Evolutionary conservation across 345 rosid genomes (phyloP).

Genomic region (Camelina neglecta): DNA sequence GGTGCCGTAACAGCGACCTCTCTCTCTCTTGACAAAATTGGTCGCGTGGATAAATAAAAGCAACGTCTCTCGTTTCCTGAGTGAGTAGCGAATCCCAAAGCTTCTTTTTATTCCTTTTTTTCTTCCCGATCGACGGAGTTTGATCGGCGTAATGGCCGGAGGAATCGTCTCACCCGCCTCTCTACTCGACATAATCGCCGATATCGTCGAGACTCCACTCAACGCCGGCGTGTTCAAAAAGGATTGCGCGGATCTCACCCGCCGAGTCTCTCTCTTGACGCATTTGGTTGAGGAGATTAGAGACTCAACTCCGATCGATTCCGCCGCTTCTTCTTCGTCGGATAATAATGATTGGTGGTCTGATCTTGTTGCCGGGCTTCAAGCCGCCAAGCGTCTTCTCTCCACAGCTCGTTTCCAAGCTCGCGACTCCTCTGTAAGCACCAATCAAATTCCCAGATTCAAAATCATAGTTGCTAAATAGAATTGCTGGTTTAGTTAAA

Average conservation of each 20-base stretch:
- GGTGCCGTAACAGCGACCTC: slow-evolving; percentile 44
- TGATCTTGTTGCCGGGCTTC: slow-evolving; percentile 63
- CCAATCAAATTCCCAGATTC: slow-evolving; percentile 27
- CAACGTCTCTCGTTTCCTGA: slow-evolving; percentile 34
- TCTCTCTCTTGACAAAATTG: slow-evolving; percentile 29
- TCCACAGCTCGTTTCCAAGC: slow-evolving; percentile 52
- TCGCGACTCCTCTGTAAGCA: slow-evolving; percentile 62
- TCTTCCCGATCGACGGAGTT: slow-evolving; percentile 32
- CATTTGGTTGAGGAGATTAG: slow-evolving; percentile 86
- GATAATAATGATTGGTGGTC: slow-evolving; percentile 61
- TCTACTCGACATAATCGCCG: slow-evolving; percentile 42
- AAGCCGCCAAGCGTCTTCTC: slow-evolving; percentile 65
- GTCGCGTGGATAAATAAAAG: slow-evolving; percentile 37
- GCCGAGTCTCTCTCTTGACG: slow-evolving; percentile 72
- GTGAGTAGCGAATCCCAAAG: slow-evolving; percentile 34
- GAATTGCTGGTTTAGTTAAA: slow-evolving; percentile 32
- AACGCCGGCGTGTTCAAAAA: slow-evolving; percentile 56
- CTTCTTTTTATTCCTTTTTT: neutral
- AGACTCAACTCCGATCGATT: slow-evolving; percentile 47
- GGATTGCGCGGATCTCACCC: slow-evolving; percentile 83
- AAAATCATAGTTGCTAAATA: neutral
- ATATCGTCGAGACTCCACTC: slow-evolving; percentile 39
- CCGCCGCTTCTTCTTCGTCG: slow-evolving; percentile 41
- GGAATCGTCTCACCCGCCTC: slow-evolving; percentile 31
- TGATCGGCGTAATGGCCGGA: slow-evolving; percentile 36